Evolutionary conservation across 2,329 filamentous ascomycete species (phyloP), one percentile per base, ranked within the genome.

Genomic region (Plectosphaerella plurivora): DNA sequence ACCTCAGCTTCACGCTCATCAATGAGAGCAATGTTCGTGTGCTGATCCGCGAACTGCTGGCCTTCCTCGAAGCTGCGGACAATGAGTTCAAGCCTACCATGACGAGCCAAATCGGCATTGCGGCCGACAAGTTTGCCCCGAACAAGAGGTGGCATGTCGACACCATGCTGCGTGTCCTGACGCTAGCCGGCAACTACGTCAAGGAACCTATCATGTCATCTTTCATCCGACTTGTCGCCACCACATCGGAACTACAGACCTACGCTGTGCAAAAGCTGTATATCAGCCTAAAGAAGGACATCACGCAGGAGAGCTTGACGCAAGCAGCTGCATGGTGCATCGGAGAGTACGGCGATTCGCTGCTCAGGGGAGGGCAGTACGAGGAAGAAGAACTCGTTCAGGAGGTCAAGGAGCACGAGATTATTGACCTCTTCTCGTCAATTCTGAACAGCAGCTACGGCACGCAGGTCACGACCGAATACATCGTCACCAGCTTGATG

Each of bases 141-240:
- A 97, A 94, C 73, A 97, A 97, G 74, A 82, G 94, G 66, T 99
- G 94, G 94, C 94, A 99, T 67, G 88, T 97, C 60, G 94, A 99
- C 65, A 99, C 95, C 3, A 97, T 99, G 87, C 77, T 99, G 51
- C 84, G 95, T 20, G 91, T 99, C 22, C 73, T 99, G 61, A 96
- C 92, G 53, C 78, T 99, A 59, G 94, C 94, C 50, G 94, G 94
- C 46, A 96, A 95, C 71, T 96, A 94, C 64, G 92, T 99, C 60
- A 97, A 97, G 69, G 94, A 99, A 68, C 94, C 95, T 61, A 99
- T 99, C 55, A 73, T 99, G 53, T 97, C 94, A 0, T 97, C 94
- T 0, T 97, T 99, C 65, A 88, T 99, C 55, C 88, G 95, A 47
- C 82, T 99, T 3, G 93, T 99, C 58, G 94, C 94, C 14, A 97